These are phyloP conservation scores for Rhizodiscina lignyota DNA, from an alignment of 495 filamentous ascomycete species.

Conservation along the genomic window DNA sequence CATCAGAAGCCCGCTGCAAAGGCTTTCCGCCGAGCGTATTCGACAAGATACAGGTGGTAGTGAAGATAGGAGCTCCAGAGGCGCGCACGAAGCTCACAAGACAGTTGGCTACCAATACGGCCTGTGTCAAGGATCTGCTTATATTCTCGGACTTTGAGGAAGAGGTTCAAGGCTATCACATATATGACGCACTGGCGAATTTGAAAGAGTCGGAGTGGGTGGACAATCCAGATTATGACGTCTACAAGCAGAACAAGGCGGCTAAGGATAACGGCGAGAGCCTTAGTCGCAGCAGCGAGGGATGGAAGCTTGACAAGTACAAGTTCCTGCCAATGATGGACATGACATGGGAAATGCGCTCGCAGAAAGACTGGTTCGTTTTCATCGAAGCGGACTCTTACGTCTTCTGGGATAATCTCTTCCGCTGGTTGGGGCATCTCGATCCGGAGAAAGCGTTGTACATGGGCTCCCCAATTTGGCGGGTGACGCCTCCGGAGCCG, in stretches of 20 bases:
- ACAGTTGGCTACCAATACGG: conserved; percentile 35
- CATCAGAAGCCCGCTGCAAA: no score
- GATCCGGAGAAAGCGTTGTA: conserved; percentile 32
- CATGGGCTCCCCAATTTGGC: conserved; percentile 38
- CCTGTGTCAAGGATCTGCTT: conserved; percentile 33
- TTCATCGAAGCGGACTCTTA: conserved; percentile 57
- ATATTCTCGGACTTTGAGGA: conserved; percentile 43
- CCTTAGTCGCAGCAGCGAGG: conserved; percentile 14
- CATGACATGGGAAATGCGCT: conserved; percentile 30
- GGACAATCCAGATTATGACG: conserved; percentile 31
- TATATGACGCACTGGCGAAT: conserved; percentile 35
- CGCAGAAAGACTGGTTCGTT: conserved; percentile 45
- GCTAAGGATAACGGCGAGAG: conserved; percentile 25
- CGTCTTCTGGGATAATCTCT: conserved; percentile 43
- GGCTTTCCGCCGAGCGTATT: no score
- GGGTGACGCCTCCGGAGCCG: no score
- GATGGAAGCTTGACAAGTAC: conserved; percentile 54
- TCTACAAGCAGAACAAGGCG: conserved; percentile 32
- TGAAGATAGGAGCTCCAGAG: conserved; percentile 43
- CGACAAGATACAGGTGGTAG: no score
- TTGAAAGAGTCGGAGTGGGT: conserved; percentile 13
- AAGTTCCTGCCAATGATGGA: conserved; percentile 54
- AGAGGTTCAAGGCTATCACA: conserved; percentile 26
- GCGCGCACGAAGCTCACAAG: conserved; percentile 34
- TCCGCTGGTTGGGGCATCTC: conserved; percentile 35